Evolutionary conservation across 495 filamentous ascomycete genomes (phyloP).

Genomic region (Xylaria palmicola): DNA sequence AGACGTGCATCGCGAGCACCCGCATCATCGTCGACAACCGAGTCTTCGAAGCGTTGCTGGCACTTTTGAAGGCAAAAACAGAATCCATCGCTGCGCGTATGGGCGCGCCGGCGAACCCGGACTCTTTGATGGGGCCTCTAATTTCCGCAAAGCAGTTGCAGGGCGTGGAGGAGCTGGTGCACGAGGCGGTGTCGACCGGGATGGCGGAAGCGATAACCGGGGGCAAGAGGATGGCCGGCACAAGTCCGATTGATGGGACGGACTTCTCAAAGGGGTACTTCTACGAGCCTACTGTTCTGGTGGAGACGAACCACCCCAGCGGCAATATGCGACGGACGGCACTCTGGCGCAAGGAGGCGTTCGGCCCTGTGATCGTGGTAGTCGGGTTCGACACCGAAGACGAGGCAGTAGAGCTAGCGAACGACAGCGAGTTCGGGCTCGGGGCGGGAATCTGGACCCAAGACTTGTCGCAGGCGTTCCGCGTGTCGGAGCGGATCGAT

Average conservation of each 20-base stretch:
- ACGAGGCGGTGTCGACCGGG: slow-evolving; percentile 29
- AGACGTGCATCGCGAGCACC: slow-evolving; percentile 63
- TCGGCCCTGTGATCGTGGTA: slow-evolving; percentile 52
- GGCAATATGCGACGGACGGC: slow-evolving; percentile 18
- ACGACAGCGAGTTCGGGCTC: slow-evolving; percentile 51
- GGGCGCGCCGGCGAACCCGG: slow-evolving; percentile 48
- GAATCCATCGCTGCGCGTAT: slow-evolving; percentile 43
- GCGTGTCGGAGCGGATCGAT: slow-evolving; percentile 55
- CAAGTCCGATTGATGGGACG: slow-evolving; percentile 31
- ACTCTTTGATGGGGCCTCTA: slow-evolving; percentile 46
- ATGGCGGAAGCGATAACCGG: slow-evolving; percentile 35
- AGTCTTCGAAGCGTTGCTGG: slow-evolving; percentile 42
- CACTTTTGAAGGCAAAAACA: slow-evolving; percentile 36
- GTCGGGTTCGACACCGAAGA: slow-evolving; percentile 48
- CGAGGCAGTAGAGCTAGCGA: slow-evolving; percentile 46
- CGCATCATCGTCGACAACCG: slow-evolving; percentile 54
- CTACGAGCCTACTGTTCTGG: slow-evolving; percentile 57
- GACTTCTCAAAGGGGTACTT: slow-evolving; percentile 54
- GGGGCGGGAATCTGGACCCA: slow-evolving; percentile 59
- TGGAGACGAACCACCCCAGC: slow-evolving; percentile 22
- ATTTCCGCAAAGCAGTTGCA: slow-evolving; percentile 39
- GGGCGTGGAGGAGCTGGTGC: slow-evolving; percentile 39
- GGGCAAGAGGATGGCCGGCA: slow-evolving; percentile 32
- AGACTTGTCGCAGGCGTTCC: slow-evolving; percentile 57
- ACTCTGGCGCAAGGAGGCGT: slow-evolving; percentile 48